These are phyloP conservation scores for Candida krabiensis DNA, from an alignment of 805 yeast genomes.

Conservation along the genomic window DNA sequence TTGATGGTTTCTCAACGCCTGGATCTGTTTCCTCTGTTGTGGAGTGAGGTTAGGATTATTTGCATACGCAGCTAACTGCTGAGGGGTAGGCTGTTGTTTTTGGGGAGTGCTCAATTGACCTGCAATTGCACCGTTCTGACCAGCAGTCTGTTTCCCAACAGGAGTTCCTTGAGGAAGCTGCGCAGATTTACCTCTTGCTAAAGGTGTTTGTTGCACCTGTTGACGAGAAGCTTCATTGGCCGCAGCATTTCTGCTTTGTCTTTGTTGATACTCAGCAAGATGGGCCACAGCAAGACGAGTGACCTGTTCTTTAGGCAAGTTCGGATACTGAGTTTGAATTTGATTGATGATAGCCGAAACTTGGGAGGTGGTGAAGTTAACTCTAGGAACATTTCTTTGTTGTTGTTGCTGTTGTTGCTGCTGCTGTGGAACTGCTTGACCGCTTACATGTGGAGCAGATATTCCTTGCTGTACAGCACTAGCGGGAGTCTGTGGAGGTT, in stretches of 20 bases:
- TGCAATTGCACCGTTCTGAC: conserved; percentile 16
- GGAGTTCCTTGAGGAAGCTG: conserved; percentile 4
- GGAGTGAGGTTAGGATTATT: conserved; percentile 41
- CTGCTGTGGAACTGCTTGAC: conserved; percentile 9
- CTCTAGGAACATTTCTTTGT: conserved; percentile 19
- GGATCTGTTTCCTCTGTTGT: conserved; percentile 45
- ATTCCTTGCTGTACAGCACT: conserved; percentile 14
- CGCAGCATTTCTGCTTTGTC: conserved; percentile 38
- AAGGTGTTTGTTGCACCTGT: conserved; percentile 21
- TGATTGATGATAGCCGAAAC: conserved; percentile 64
- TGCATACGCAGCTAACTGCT: conserved; percentile 28
- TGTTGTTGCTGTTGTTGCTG: conserved; percentile 21
- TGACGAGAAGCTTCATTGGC: conserved; percentile 23
- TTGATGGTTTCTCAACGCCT: conserved; percentile 38
- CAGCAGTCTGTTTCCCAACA: conserved; percentile 7
- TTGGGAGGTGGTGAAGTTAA: conserved; percentile 55
- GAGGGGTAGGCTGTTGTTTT: conserved; percentile 21
- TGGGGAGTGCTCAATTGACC: conserved; percentile 18
- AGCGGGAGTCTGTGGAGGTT: conserved; percentile 3
- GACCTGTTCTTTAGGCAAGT: conserved; percentile 60
- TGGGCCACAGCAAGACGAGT: conserved; percentile 66
- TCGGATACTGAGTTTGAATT: conserved; percentile 66
- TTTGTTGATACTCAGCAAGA: conserved; percentile 56
- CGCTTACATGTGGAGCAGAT: conserved; percentile 5
- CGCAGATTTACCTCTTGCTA: conserved; percentile 4